Percentiles rank a stretch among this genome's conserved stretches.
Evolutionary conservation across 257 asterid species (phyloP).

Genomic region (Solanum clarkiae): DNA sequence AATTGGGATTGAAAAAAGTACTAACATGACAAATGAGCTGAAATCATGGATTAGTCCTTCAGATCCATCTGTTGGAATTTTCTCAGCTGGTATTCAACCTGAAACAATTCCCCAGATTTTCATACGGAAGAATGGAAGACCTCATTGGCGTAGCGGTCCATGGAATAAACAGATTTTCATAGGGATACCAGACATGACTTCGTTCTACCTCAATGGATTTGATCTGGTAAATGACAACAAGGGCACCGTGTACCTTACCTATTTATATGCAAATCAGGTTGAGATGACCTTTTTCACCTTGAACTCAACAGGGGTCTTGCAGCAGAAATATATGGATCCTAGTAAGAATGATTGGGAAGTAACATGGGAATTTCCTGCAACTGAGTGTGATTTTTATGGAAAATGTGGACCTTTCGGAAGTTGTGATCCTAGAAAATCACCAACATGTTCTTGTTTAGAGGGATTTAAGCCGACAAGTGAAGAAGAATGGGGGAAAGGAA

Average conservation of each 20-base stretch:
- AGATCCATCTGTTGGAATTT: conserved; percentile 18
- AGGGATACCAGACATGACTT: conserved; percentile 6
- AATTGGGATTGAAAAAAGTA: neutral
- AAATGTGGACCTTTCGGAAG: conserved; percentile 28
- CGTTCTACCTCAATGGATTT: neutral
- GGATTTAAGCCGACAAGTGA: conserved; percentile 19
- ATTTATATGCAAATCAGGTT: neutral
- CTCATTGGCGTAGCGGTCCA: conserved; percentile 35
- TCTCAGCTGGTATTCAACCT: conserved; percentile 15
- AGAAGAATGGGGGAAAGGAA: conserved; percentile 28
- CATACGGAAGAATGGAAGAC: conserved; percentile 12
- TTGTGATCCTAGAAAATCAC: conserved; percentile 12
- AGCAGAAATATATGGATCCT: conserved; percentile 10
- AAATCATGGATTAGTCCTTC: conserved; percentile 17
- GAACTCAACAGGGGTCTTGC: conserved; percentile 8
- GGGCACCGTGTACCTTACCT: conserved; percentile 1
- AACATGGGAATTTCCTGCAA: conserved; percentile 2
- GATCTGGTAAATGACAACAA: neutral
- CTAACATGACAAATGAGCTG: neutral
- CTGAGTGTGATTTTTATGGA: conserved; percentile 25
- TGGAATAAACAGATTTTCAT: conserved; percentile 16
- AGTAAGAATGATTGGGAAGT: conserved; percentile 6
- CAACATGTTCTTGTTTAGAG: conserved; percentile 18
- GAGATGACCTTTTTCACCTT: neutral
- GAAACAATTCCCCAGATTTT: conserved; percentile 16